Evolutionary conservation across 1,284 basidiomycete genomes (phyloP).

Genomic region (Marasmius oreades): DNA sequence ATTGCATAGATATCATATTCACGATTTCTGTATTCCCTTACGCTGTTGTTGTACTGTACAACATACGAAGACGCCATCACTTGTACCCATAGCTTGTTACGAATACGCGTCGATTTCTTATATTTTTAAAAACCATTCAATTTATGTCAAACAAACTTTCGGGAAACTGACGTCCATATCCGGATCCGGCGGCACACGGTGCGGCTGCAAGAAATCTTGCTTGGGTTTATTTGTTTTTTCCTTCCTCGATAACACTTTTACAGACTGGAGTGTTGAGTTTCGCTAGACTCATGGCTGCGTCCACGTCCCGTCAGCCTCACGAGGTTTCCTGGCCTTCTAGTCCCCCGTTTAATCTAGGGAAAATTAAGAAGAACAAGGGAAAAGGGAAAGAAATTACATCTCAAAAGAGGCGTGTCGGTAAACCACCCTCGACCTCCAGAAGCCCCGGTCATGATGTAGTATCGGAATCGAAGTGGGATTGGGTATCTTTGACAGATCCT

Average conservation of each 20-base stretch:
- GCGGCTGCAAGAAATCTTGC: background rate
- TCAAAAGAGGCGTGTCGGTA: conserved; percentile 20
- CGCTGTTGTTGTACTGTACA: background rate
- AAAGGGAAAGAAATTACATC: conserved; percentile 33
- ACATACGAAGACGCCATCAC: background rate
- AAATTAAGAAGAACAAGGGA: conserved; percentile 17
- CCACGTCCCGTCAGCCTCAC: conserved; percentile 32
- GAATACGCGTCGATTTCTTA: background rate
- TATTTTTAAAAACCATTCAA: background rate
- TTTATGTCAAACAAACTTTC: background rate
- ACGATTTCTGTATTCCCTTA: background rate
- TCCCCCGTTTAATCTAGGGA: conserved; percentile 3
- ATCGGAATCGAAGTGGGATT: conserved; percentile 52
- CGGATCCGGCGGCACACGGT: too few relatives aligned
- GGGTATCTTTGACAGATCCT: conserved; percentile 71
- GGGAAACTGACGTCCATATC: background rate
- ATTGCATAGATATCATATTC: conserved; percentile 2
- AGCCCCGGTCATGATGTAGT: conserved; percentile 17
- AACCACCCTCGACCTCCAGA: conserved; percentile 14
- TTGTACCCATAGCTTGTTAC: background rate
- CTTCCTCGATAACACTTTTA: background rate
- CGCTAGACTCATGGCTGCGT: conserved; percentile 28
- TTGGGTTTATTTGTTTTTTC: conserved; percentile 9
- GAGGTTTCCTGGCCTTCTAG: conserved; percentile 15
- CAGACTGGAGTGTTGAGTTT: background rate